phyloP scores from a whole-genome alignment of 202 grass and related monocot species.

The Musa balbisiana region DNA sequence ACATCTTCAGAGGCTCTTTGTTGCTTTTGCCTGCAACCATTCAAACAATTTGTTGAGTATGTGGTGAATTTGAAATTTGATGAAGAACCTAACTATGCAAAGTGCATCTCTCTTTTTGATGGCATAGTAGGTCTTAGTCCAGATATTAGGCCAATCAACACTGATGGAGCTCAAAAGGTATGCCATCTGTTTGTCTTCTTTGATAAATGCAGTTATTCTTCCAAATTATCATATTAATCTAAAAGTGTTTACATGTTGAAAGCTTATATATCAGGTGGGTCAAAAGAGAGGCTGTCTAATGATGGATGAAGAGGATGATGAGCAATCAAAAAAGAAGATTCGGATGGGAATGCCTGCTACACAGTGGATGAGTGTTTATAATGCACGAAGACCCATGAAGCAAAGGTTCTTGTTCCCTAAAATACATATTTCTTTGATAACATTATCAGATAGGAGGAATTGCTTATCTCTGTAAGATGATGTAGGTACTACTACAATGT shows the following conservation, averaged over 20 bases:
- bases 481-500: conserved; percentile 99
- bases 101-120: conserved; percentile 91
- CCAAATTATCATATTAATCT: conserved; percentile 33
- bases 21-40: conserved; percentile 77
- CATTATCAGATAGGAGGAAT: not conserved
- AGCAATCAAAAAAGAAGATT: conserved; percentile 91
- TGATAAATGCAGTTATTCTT: not conserved
- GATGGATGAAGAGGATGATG: conserved; percentile 83
- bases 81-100: conserved; percentile 93
- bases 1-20: conserved; percentile 86
- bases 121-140: conserved; percentile 86
- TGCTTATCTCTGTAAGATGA: conserved; percentile 26
- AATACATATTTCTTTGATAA: no score
- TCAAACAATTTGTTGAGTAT: conserved; percentile 90
- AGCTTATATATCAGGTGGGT: conserved; percentile 94
- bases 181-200: not conserved
- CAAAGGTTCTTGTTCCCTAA: conserved; percentile 48
- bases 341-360: conserved; percentile 91
- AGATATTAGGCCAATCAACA: conserved; percentile 94
- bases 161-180: conserved; percentile 99
- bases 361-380: conserved; percentile 99
- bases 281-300: conserved; percentile 84
- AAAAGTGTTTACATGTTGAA: conserved; percentile 34
- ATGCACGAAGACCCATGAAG: conserved; percentile 83
- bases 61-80: conserved; percentile 99